Evolutionary conservation across 1,284 basidiomycete genomes (phyloP).

Genomic region (Pholiota adiposa): DNA sequence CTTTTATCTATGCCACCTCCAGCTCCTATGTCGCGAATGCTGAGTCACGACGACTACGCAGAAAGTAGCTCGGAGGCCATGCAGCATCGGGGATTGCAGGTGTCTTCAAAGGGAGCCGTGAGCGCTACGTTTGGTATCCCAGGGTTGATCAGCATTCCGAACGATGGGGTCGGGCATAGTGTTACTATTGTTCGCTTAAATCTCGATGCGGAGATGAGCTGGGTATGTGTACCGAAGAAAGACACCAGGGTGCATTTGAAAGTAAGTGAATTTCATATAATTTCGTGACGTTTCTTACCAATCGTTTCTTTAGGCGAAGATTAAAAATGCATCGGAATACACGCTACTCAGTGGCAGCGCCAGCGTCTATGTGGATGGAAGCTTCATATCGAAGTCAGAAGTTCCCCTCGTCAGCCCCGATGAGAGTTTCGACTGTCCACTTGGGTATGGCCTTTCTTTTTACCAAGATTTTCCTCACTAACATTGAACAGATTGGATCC

Average conservation of each 20-base stretch:
- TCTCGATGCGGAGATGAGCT: conserved; percentile 36
- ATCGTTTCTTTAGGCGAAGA: conserved; percentile 33
- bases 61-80: conserved; percentile 4
- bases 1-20: not conserved
- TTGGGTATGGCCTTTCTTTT: conserved; percentile 33
- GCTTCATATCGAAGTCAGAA: conserved; percentile 35
- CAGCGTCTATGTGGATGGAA: conserved; percentile 42
- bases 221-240: conserved; percentile 40
- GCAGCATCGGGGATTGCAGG: conserved; percentile 14
- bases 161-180: conserved; percentile 34
- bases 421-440: conserved; percentile 37
- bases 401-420: conserved; percentile 33
- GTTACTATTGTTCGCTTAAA: conserved; percentile 37
- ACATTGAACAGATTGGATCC: conserved; percentile 35
- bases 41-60: not conserved
- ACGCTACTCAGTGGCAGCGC: conserved; percentile 36
- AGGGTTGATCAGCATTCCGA: conserved; percentile 36
- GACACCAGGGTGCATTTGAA: conserved; percentile 37
- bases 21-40: not conserved
- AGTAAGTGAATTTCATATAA: conserved; percentile 21
- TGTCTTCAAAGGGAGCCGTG: conserved; percentile 29
- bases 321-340: conserved; percentile 43
- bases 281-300: not conserved
- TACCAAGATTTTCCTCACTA: not conserved
- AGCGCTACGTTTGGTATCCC: conserved; percentile 37